Evolutionary conservation across 2,329 filamentous ascomycete species (phyloP), one percentile per base, ranked within the genome.

Genomic region (Truncatella angustata): DNA sequence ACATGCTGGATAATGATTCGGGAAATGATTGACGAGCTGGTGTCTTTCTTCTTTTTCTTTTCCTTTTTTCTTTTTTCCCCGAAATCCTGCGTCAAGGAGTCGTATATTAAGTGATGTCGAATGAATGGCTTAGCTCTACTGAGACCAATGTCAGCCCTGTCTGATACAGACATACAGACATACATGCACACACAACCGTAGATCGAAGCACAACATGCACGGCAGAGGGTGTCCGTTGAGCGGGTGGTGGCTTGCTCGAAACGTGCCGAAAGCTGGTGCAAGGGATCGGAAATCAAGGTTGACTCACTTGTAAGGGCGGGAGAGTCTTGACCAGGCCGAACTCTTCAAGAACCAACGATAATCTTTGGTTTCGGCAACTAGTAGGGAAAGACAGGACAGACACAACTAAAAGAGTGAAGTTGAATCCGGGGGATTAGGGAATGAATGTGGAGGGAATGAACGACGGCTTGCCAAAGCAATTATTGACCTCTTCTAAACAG

Each of bases 381-480:
- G 60, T 60, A 54, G 59, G 64, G 60, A 76, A 76, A 60, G 73
- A 77, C 62, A 60, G 74, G 72, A 76, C 71, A 68, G 73, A 61
- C 63, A 66, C 70, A 73, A 71, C 70, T 72, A 67, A 65, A 73
- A 68, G 74, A 76, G 66, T 73, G 72, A 73, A 73, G 71, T 66
- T 71, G 72, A 72, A 61, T 66, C 70, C 72, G 63, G 57, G n/a
- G n/a, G 60, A 54, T 37, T 51, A 40, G 54, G 46, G 36, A 51
- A 70, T 63, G 72, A 72, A 71, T 70, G 69, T 66, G 61, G 64
- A 54, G 54, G 47, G 59, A 65, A 58, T 60, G 62, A 60, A 60
- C 55, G 61, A 60, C 58, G 58, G 58, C 59, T 54, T 60, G 48
- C 53, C 62, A 61, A 60, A 59, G 42, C 64, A 60, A 60, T 54